These are phyloP conservation scores for Pythium oligandrum DNA, from an alignment of 352 stramenopile species.

Conservation along the genomic window DNA sequence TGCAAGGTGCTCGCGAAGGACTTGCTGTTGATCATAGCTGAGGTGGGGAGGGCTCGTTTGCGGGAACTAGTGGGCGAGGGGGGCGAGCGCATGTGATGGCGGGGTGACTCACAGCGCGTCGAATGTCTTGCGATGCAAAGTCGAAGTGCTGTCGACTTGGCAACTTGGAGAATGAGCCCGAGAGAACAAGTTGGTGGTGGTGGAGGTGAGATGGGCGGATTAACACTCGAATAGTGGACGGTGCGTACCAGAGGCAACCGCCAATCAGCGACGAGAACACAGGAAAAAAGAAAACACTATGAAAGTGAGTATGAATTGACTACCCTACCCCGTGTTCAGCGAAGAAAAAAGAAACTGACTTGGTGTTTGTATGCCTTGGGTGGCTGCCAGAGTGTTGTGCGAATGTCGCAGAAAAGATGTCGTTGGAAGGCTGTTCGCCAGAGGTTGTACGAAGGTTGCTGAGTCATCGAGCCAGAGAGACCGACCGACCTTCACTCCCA, in stretches of 20 bases:
- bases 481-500: too few relatives aligned
- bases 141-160: neutral
- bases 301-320: conserved; percentile 12
- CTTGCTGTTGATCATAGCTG: conserved; percentile 13
- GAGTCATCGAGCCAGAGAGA: too few relatives aligned
- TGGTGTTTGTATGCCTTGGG: conserved; percentile 8
- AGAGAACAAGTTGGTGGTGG: too few relatives aligned
- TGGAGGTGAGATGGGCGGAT: conserved; percentile 3
- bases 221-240: neutral
- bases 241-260: neutral
- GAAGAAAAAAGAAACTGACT: conserved; percentile 21
- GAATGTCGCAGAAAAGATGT: too few relatives aligned
- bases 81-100: neutral
- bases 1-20: conserved; percentile 19
- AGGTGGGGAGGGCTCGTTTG: too few relatives aligned
- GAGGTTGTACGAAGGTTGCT: too few relatives aligned
- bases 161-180: conserved; percentile 4
- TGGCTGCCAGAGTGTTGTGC: neutral
- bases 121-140: too few relatives aligned
- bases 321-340: conserved; percentile 11
- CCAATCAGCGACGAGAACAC: conserved; percentile 6
- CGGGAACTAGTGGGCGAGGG: too few relatives aligned
- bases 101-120: too few relatives aligned
- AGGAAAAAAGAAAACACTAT: conserved; percentile 20
- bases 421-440: too few relatives aligned